phyloP scores from a whole-genome alignment of 345 rosid genomes.

The Cardamine resedifolia region DNA sequence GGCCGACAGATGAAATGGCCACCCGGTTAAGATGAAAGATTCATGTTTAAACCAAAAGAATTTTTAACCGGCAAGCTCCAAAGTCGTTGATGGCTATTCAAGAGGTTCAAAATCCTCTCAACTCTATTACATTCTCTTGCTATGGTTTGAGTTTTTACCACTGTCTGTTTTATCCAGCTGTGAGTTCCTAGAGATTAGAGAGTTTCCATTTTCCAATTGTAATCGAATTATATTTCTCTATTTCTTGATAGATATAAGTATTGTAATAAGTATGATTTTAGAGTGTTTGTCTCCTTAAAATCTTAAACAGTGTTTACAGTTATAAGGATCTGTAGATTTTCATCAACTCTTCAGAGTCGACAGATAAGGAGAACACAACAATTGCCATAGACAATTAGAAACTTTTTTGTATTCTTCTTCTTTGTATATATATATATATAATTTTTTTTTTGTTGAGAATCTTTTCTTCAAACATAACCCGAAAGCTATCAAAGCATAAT shows the following conservation, averaged over 20 bases:
- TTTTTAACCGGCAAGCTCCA: background rate
- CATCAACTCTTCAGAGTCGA: background rate
- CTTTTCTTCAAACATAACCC: background rate
- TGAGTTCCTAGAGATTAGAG: slow-evolving; percentile 1
- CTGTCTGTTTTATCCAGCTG: background rate
- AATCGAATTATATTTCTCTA: background rate
- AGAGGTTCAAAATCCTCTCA: background rate
- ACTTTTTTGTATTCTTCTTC: background rate
- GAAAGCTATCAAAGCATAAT: background rate
- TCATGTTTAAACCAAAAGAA: background rate
- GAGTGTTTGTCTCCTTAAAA: background rate
- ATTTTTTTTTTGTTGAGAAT: background rate
- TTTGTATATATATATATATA: no score
- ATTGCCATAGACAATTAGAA: background rate
- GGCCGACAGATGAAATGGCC: slow-evolving; percentile 96
- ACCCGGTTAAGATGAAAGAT: slow-evolving; percentile 53
- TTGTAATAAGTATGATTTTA: no score
- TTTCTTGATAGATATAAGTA: background rate
- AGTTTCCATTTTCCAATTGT: background rate
- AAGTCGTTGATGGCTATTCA: background rate
- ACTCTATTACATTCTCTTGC: background rate
- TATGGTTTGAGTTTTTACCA: background rate
- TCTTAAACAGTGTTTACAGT: background rate
- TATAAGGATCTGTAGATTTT: background rate
- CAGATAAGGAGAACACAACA: background rate